Base-by-base conservation (phyloP, 2,329 filamentous ascomycete genomes). In the Apiospora aurea region DNA sequence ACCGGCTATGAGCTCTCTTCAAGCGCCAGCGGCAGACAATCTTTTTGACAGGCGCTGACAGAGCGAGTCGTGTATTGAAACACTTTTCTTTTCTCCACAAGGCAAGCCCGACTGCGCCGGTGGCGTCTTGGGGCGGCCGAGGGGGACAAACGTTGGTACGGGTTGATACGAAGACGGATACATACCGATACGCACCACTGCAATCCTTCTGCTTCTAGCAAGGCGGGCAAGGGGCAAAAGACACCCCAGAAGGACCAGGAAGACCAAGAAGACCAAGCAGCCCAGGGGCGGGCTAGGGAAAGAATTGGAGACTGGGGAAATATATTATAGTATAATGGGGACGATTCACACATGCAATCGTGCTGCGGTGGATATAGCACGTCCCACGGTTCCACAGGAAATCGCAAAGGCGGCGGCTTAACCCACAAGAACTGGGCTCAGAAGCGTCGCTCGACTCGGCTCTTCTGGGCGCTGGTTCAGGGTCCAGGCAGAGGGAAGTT, bases 281-380 rank as follows among this genome's bases (percentile, higher is more conserved):
- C 11, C 18, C 57, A 64, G 34, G 57, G 57, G 18, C 18, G 4
- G 57, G 57, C 57, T 64, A 64, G 57, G 18, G 34, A n/a, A n/a
- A 64, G 18, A 64, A 64, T 64, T 64, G 57, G 57, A 29, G 57
- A 41, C 57, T 64, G 57, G 57, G 57, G 57, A 64, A 64, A 64
- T 38, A 64, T 41, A 41, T 64, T 64, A 21, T 64, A 64, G 57
- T 64, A 41, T 41, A 41, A 64, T 64, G 57, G 57, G 21, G 57
- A 41, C 57, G 57, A 41, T 64, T 64, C 34, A 16, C 57, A 64
- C 34, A 34, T 57, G 57, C 57, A 64, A 41, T 64, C 57, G 57
- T 24, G 29, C 5, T 13, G 57, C 34, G 21, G 57, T 64, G 57
- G 57, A 21, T 64, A 64, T 41, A 64, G 18, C 18, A 38, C 38